Conservation (phyloP, 352 stramenopile genomes). For the Hyaloperonospora arabidopsidis region DNA sequence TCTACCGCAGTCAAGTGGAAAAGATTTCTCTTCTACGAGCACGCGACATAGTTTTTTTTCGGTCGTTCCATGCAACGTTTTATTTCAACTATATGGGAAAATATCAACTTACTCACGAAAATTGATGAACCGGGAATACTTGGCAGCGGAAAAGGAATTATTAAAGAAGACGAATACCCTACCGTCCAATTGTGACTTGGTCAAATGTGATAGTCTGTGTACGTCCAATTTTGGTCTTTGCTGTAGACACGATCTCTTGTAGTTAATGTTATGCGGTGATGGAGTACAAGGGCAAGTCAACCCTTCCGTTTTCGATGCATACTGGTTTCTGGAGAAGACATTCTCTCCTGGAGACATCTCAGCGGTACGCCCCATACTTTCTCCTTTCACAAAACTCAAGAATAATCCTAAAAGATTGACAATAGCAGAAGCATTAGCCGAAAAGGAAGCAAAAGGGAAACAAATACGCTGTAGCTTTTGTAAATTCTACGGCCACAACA, state of each 20-base stretch:
- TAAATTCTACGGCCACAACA: too few species aligned
- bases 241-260: not conserved
- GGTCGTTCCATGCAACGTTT: not conserved
- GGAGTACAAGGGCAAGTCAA: not conserved
- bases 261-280: not conserved
- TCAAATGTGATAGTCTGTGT: not conserved
- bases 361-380: not conserved
- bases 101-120: not conserved
- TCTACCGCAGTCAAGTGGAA: not conserved
- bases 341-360: not conserved
- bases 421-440: too few species aligned
- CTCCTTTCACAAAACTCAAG: not conserved
- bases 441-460: too few species aligned
- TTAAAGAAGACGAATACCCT: not conserved
- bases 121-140: not conserved
- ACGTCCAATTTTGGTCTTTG: conserved; percentile 1
- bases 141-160: not conserved
- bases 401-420: not conserved
- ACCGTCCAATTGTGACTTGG: not conserved
- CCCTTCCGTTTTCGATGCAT: not conserved
- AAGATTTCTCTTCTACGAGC: not conserved
- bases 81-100: not conserved
- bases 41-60: too few species aligned
- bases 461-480: too few species aligned
- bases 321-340: not conserved